phyloP scores from a whole-genome alignment of 805 yeast genomes.

The Monosporozyma unispora region DNA sequence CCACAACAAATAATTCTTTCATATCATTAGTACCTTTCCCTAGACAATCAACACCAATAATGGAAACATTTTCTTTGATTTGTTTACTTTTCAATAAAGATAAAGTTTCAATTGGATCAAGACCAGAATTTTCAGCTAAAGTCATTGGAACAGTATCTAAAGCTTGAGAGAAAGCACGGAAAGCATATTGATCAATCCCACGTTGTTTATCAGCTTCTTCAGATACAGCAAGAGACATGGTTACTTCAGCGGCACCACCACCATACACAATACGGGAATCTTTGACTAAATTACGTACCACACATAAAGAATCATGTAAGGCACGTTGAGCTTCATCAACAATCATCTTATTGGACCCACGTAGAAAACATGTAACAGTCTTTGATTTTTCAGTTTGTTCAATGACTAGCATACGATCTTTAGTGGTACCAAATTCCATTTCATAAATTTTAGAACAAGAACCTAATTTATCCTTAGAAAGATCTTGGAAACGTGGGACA shows the following conservation, averaged over 20 bases:
- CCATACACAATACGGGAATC: constrained; percentile 97
- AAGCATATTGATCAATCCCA: constrained; percentile 96
- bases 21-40: constrained; percentile 83
- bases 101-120: constrained; percentile 86
- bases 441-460: constrained; percentile 78
- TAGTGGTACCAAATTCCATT: constrained; percentile 90
- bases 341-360: constrained; percentile 97
- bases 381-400: constrained; percentile 81
- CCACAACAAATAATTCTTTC: constrained; percentile 90
- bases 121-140: constrained; percentile 93
- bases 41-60: constrained; percentile 89
- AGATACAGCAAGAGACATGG: constrained; percentile 84
- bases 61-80: constrained; percentile 57
- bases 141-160: constrained; percentile 89
- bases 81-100: constrained; percentile 79
- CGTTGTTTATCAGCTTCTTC: constrained; percentile 87
- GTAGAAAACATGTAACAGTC: constrained; percentile 84
- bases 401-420: constrained; percentile 90
- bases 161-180: constrained; percentile 89
- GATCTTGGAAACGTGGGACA: constrained; percentile 94
- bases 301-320: constrained; percentile 92
- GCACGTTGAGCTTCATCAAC: constrained; percentile 96
- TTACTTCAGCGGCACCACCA: constrained; percentile 97
- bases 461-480: constrained; percentile 75
- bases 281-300: constrained; percentile 86